Percentiles rank a stretch among this genome's conserved stretches.
Conservation (phyloP, 2,329 filamentous ascomycete species). For the Monilinia fructicola region DNA sequence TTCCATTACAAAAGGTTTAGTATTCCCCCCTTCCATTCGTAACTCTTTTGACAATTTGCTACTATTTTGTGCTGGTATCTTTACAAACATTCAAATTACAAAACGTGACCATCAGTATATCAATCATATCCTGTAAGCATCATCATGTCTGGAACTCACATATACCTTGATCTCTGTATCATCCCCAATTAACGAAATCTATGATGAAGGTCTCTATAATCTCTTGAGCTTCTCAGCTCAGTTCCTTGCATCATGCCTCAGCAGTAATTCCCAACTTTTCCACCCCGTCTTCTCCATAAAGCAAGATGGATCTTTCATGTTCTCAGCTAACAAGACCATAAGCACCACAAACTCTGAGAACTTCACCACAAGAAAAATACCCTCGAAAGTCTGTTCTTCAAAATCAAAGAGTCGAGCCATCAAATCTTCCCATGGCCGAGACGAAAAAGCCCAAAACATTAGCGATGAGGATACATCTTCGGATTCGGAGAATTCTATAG, state of each 20-base stretch:
- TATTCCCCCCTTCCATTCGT: neutral
- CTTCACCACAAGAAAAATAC: neutral
- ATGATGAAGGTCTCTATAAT: neutral
- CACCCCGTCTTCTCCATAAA: neutral
- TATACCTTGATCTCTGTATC: rapidly evolving
- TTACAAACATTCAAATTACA: neutral
- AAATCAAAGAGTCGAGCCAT: neutral
- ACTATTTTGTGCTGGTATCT: neutral
- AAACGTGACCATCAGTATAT: neutral
- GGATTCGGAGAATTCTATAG: too few species aligned
- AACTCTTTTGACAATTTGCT: neutral
- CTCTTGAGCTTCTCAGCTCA: too few species aligned
- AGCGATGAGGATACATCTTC: too few species aligned
- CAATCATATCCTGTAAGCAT: neutral
- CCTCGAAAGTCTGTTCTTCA: slow-evolving; percentile 6
- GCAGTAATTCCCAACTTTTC: neutral
- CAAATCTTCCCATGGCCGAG: neutral
- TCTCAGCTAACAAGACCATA: neutral
- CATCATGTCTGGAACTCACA: too few species aligned
- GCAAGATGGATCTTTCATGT: too few species aligned
- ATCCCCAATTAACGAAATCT: neutral
- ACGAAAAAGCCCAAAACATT: neutral
- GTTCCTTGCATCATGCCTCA: neutral
- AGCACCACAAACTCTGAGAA: neutral
- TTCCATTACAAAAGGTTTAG: neutral